Evolutionary conservation across 495 filamentous ascomycete genomes (phyloP), one percentile per base, ranked within the genome.

Genomic region (Talaromyces adpressus): DNA sequence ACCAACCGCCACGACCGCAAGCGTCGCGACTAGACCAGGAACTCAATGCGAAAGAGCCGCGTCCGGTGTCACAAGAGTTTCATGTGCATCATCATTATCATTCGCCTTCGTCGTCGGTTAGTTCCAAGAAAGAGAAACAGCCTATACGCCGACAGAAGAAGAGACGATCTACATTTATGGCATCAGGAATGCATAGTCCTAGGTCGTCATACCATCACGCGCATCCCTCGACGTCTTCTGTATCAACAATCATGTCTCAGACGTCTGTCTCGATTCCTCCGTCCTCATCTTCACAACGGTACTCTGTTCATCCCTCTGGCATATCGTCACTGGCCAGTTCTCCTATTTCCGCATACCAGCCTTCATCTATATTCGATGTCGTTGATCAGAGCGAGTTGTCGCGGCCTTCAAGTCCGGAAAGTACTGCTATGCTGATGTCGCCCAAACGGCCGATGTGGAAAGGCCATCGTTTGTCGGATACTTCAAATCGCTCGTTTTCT

Each of bases 61-160:
- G 75, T 9, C 74, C 81, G 39, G 70, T 85, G 3, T 85, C 87
- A 11, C 89, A 91, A 68, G 89, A 91, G 67, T 75, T 96, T 41
- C 93, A 97, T 69, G 88, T 97, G 47, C 92, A 97, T 69, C 92
- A 96, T 65, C 93, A 97, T 70, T 95, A 96, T 66, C 91, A 96
- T 65, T 82, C 89, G 39, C 79, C 83, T 6, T 68, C 79, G 16
- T 73, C 86, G 54, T 81, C 75, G 63, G 59, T 63, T 27, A 47
- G 63, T 11, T 27, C 68, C 4, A 70, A 85, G 69, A 84, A 86
- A 61, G 85, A 91, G 49, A 75, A 77, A 54, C 65, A 70, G 0
- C 62, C 76, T 12, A 67, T 72, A 23, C 86, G 84, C 65, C 87
- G 86, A 52, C 75, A 84, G 20, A 90, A 86, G 73, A 95, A 91